Percentiles rank a stretch among this genome's conserved stretches.
Conservation (phyloP, 441 rosid genomes). For the Kokia cookei region DNA sequence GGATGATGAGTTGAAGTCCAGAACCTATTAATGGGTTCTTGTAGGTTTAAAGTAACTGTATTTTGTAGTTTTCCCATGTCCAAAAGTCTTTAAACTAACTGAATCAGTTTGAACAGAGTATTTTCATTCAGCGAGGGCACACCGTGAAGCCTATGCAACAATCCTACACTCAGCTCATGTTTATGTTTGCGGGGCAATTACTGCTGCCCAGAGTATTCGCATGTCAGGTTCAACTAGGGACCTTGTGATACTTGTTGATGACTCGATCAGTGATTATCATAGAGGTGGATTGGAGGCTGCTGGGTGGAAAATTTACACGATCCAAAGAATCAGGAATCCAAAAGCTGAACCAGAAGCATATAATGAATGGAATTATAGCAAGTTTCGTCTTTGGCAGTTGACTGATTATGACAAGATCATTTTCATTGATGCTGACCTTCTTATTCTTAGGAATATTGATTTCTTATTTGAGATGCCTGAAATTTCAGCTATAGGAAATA, state of each 20-base stretch:
- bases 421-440: too few species aligned
- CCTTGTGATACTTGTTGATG: conserved; percentile 77
- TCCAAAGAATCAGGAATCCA: too few species aligned
- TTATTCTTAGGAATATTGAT: too few species aligned
- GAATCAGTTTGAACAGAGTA: conserved; percentile 34
- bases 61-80: neutral
- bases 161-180: conserved; percentile 76
- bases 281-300: too few species aligned
- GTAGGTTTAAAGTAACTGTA: neutral
- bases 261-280: conserved; percentile 76
- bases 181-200: conserved; percentile 84
- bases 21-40: neutral
- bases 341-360: too few species aligned
- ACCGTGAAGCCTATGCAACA: conserved; percentile 80
- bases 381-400: too few species aligned
- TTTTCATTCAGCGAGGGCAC: conserved; percentile 52
- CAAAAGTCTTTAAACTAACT: conserved; percentile 7
- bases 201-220: conserved; percentile 81
- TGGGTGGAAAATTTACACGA: too few species aligned
- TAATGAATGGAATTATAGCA: too few species aligned
- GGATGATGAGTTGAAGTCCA: neutral
- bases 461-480: too few species aligned
- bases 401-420: too few species aligned
- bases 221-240: conserved; percentile 84
- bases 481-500: too few species aligned